Percentiles rank a stretch among this genome's conserved stretches.
Conservation (phyloP, 1,284 basidiomycete genomes). For the Cronartium quercuum region DNA sequence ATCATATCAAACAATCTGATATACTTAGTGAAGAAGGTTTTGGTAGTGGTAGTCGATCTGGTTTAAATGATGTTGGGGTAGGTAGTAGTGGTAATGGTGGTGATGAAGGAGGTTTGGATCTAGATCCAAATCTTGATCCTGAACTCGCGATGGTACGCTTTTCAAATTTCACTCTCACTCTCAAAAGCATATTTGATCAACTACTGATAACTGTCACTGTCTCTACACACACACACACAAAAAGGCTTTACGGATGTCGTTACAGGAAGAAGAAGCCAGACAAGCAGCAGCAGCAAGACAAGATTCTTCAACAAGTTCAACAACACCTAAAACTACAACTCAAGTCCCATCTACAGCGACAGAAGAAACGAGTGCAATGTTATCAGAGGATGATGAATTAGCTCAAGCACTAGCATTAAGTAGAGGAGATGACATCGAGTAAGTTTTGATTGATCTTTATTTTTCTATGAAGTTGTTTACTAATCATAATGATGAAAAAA, state of each 20-base stretch:
- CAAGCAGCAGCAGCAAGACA: conserved; percentile 60
- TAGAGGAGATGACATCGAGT: conserved; percentile 40
- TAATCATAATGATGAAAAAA: conserved; percentile 21
- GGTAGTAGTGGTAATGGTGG: conserved; percentile 50
- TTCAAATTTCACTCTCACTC: neutral
- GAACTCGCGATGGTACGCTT: conserved; percentile 83
- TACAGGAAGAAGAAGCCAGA: conserved; percentile 91
- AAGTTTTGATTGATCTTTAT: neutral
- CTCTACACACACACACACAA: neutral
- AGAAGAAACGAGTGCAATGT: conserved; percentile 51
- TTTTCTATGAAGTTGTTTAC: neutral
- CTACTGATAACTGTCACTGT: neutral
- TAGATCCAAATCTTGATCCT: conserved; percentile 91
- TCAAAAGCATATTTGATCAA: neutral
- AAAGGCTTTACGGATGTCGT: conserved; percentile 90
- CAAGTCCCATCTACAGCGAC: conserved; percentile 24
- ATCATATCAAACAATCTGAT: conserved; percentile 71
- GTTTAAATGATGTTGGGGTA: conserved; percentile 47
- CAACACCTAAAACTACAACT: conserved; percentile 47
- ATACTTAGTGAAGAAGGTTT: conserved; percentile 72
- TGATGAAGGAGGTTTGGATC: conserved; percentile 68
- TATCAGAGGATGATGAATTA: conserved; percentile 47
- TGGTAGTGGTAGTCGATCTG: conserved; percentile 58
- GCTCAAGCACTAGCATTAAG: conserved; percentile 46
- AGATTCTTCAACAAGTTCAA: conserved; percentile 48